phyloP scores from a whole-genome alignment of 2,329 filamentous ascomycete species.

The Neofusicoccum sp. region DNA sequence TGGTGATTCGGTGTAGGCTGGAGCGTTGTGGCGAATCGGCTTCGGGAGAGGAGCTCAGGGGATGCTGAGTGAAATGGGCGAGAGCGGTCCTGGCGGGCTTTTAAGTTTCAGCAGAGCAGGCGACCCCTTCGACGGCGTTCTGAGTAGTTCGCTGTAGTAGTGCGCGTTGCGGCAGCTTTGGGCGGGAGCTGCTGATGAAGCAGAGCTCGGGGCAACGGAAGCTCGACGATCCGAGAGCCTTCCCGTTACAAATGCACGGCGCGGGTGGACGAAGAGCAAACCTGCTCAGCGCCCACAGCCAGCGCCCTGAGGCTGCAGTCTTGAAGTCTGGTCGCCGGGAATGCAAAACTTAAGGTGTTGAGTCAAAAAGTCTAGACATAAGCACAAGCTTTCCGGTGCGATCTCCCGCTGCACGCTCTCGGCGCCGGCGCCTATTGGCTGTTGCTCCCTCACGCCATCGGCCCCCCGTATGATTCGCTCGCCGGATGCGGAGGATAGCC shows the following conservation, averaged over 20 bases:
- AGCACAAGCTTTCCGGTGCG: conserved; percentile 8
- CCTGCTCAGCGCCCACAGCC: background rate
- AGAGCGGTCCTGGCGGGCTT: background rate
- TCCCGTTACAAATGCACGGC: no score
- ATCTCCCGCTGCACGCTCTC: background rate
- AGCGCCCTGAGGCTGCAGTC: background rate
- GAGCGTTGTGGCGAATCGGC: background rate
- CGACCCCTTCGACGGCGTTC: background rate
- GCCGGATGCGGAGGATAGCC: background rate
- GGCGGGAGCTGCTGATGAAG: conserved; percentile 16
- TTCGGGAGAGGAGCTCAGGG: background rate
- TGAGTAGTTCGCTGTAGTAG: background rate
- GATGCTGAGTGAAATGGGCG: no score
- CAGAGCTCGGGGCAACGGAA: background rate
- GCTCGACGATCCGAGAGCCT: conserved; percentile 1
- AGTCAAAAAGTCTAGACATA: no score
- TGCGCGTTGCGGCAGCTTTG: no score
- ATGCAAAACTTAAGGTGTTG: background rate
- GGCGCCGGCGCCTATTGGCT: background rate
- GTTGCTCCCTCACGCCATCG: background rate
- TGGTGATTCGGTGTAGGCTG: background rate
- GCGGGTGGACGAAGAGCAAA: no score
- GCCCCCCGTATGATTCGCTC: background rate
- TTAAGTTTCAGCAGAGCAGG: background rate
- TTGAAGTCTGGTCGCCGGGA: background rate